Conservation (phyloP, 1,139 yeast species). For the Meyerozyma guilliermondii region DNA sequence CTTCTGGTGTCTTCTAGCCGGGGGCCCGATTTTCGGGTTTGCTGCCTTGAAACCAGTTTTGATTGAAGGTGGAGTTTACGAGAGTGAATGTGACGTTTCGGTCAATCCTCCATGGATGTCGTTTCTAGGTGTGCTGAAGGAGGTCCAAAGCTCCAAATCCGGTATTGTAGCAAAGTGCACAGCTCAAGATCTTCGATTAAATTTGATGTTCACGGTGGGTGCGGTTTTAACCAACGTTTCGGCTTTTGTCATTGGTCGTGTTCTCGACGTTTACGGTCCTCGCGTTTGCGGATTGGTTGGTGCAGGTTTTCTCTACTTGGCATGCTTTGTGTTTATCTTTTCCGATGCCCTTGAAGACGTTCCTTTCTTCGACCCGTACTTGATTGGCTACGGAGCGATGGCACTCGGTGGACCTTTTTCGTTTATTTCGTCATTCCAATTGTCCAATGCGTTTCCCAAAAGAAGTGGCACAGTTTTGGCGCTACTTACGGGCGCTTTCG, state of each 20-base stretch:
- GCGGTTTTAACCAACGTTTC: slow-evolving; percentile 84
- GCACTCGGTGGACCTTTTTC: slow-evolving; percentile 84
- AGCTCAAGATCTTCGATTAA: slow-evolving; percentile 75
- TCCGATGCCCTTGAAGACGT: slow-evolving; percentile 19
- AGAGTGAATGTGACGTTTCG: slow-evolving; percentile 44
- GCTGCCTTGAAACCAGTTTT: slow-evolving; percentile 88
- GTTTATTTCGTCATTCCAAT: slow-evolving; percentile 73
- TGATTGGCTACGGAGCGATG: slow-evolving; percentile 58
- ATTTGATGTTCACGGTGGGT: slow-evolving; percentile 77
- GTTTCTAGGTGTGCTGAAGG: slow-evolving; percentile 6
- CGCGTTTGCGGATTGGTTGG: slow-evolving; percentile 75
- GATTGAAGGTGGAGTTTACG: slow-evolving; percentile 71
- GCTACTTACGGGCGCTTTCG: slow-evolving; percentile 70
- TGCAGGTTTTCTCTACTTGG: slow-evolving; percentile 47
- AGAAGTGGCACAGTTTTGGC: slow-evolving; percentile 70
- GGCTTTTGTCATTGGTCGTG: slow-evolving; percentile 76
- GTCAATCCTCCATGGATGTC: slow-evolving; percentile 6
- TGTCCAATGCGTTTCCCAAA: slow-evolving; percentile 68
- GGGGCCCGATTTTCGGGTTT: slow-evolving; percentile 92
- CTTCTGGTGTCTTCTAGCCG: slow-evolving; percentile 82
- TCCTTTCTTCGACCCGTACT: slow-evolving; percentile 49
- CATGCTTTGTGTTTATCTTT: slow-evolving; percentile 44
- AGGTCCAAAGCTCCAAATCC: not conserved
- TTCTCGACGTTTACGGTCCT: slow-evolving; percentile 78
- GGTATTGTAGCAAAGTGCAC: slow-evolving; percentile 40